phyloP scores from a whole-genome alignment of 257 asterid genomes.

The Parsonsia alboflavescens region DNA sequence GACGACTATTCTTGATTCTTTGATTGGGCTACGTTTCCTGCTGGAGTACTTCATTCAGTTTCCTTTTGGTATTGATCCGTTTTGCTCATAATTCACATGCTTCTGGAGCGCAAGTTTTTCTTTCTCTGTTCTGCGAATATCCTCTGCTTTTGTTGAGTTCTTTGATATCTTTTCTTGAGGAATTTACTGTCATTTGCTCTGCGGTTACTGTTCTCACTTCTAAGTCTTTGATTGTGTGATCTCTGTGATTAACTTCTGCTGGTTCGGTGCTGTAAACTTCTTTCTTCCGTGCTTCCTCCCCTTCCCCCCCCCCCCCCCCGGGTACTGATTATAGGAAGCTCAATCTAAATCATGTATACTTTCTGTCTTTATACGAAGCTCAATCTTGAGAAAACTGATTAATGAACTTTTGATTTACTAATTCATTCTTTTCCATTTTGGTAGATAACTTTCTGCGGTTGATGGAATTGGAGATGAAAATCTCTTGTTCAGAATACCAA shows the following conservation, averaged over 20 bases:
- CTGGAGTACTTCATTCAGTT: background rate
- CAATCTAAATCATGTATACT: background rate
- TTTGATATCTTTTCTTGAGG: background rate
- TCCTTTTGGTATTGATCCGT: slow-evolving; percentile 13
- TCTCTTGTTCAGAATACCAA: slow-evolving; percentile 19
- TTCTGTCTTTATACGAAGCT: background rate
- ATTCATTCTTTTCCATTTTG: background rate
- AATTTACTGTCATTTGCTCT: background rate
- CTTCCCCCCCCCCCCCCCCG: no score
- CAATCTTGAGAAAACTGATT: background rate
- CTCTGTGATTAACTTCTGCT: background rate
- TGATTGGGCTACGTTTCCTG: slow-evolving; percentile 7
- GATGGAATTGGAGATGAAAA: slow-evolving; percentile 39
- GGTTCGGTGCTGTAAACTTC: slow-evolving; percentile 12
- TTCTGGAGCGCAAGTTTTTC: background rate
- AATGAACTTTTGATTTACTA: slow-evolving; percentile 3
- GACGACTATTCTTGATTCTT: slow-evolving; percentile 4
- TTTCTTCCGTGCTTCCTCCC: no score
- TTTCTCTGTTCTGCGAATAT: background rate
- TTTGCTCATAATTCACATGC: slow-evolving; percentile 7
- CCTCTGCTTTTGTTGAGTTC: background rate
- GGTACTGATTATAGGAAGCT: background rate
- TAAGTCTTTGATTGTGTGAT: background rate
- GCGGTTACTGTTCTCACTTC: background rate
- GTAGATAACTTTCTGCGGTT: slow-evolving; percentile 24